Conservation (phyloP, 768 basidiomycete species). For the Boletellus sp. region DNA sequence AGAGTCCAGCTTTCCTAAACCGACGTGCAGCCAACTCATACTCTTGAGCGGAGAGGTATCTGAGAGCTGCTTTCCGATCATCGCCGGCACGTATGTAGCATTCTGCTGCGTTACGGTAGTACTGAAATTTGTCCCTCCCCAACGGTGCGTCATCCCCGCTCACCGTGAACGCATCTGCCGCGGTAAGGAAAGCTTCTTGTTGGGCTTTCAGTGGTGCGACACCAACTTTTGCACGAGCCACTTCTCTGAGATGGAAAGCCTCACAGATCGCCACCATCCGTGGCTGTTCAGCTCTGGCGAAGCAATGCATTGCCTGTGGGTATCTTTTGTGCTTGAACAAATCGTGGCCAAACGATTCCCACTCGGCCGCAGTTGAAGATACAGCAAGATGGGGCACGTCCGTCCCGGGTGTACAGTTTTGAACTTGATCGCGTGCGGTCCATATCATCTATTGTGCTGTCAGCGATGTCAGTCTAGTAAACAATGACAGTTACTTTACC, state of each 20-base stretch:
- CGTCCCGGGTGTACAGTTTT: slow-evolving; percentile 44
- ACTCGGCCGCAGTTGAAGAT: slow-evolving; percentile 47
- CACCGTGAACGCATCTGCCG: slow-evolving; percentile 47
- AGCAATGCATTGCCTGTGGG: slow-evolving; percentile 53
- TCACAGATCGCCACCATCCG: slow-evolving; percentile 45
- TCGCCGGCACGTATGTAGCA: slow-evolving; percentile 44
- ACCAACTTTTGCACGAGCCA: slow-evolving; percentile 38
- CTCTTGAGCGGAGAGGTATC: slow-evolving; percentile 40
- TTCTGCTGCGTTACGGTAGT: slow-evolving; percentile 44
- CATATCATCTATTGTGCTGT: slow-evolving; percentile 43
- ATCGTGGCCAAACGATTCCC: slow-evolving; percentile 39
- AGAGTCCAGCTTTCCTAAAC: slow-evolving; percentile 45
- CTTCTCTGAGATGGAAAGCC: slow-evolving; percentile 53
- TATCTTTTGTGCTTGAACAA: slow-evolving; percentile 42
- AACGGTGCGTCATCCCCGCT: slow-evolving; percentile 35
- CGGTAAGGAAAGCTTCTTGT: slow-evolving; percentile 39
- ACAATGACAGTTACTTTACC: slow-evolving; percentile 27
- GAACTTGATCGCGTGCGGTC: slow-evolving; percentile 43
- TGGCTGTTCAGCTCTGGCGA: slow-evolving; percentile 42
- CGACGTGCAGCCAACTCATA: slow-evolving; percentile 42
- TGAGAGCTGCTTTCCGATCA: slow-evolving; percentile 41
- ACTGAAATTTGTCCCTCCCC: slow-evolving; percentile 31
- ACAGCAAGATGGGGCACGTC: slow-evolving; percentile 54
- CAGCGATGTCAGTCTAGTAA: not conserved
- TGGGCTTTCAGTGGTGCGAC: slow-evolving; percentile 22